Percentiles rank a stretch among this genome's conserved stretches.
Evolutionary conservation across 768 basidiomycete species (phyloP).

Genomic region (Daedaleopsis nitida): DNA sequence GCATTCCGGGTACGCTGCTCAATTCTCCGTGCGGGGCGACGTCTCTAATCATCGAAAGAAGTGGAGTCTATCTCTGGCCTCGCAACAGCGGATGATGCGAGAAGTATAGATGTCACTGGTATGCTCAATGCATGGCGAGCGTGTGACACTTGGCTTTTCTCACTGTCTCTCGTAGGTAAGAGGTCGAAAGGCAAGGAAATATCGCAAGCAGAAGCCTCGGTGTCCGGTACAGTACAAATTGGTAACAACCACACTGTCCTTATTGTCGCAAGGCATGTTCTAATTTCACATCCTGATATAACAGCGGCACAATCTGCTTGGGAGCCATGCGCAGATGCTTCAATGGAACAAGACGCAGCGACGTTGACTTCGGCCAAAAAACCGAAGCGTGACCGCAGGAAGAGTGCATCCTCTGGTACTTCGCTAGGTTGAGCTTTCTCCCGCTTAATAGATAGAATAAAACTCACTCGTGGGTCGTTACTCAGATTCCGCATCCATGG

Average conservation of each 20-base stretch:
- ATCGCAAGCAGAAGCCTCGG: not conserved
- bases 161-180: not conserved
- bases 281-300: not conserved
- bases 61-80: not conserved
- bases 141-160: not conserved
- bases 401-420: not conserved
- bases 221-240: not conserved
- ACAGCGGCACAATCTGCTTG: not conserved
- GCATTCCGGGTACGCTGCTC: not conserved
- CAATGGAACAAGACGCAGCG: not conserved
- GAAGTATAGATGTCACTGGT: not conserved
- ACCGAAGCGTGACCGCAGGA: not conserved
- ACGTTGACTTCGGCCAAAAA: not conserved
- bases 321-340: not conserved
- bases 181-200: not conserved
- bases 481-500: not conserved
- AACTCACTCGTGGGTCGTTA: not conserved
- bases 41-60: not conserved
- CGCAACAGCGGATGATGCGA: not conserved
- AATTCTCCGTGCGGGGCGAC: not conserved
- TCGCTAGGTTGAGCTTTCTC: not conserved
- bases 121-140: too few relatives aligned
- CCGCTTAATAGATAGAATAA: not conserved
- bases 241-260: not conserved
- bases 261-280: not conserved